Base-by-base conservation (phyloP, 352 stramenopile genomes). In the Globisporangium ultimum region DNA sequence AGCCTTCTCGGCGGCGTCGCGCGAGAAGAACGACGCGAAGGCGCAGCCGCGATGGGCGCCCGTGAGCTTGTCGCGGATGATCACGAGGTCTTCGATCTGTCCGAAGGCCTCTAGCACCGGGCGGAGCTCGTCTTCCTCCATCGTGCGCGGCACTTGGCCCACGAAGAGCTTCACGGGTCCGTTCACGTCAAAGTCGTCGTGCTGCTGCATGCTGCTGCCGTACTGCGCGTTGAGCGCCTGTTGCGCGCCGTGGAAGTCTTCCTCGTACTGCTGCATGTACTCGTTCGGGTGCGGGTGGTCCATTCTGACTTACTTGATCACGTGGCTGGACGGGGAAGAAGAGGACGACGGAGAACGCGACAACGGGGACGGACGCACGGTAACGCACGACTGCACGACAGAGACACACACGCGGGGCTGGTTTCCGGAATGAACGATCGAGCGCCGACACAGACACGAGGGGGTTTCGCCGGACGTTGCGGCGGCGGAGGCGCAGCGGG, bases 31-130 rank as follows among this genome's bases (percentile, higher is more conserved):
- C 18, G 87, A 96, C 21, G 91, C 78, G 60, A 97, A 97, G 3
- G 89, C 89, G 58, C 89, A 97, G 58, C 89, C 89, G 49, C 88
- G 80, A 65, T 96, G 87, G 32, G 83, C 71, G 32, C 84, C 84
- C 28, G 84, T 96, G 65, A 93, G 74, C 69, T 94, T 96, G 72
- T 97, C 89, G n/a, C 89, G 76, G 68, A 97, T 97, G 71, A 97
- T 89, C 48, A 90, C 81, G 40, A 97, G 70, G 60, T 97, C 88
- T 50, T 93, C 84, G 3, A 97, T 68, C 47, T 76, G 71, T 0
- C 89, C 89, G 58, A 89, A 96, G 20, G 82, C 84, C 52, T 96
- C 86, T 47, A 97, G 88, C 40, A 96, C 78, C 18, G 87, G 85
- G 7, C 77, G 79, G 34, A 97, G 70, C 32, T 89, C 80, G 34